These are phyloP conservation scores for Scedosporium boydii DNA, from an alignment of 2,329 filamentous ascomycete species.

Conservation along the genomic window DNA sequence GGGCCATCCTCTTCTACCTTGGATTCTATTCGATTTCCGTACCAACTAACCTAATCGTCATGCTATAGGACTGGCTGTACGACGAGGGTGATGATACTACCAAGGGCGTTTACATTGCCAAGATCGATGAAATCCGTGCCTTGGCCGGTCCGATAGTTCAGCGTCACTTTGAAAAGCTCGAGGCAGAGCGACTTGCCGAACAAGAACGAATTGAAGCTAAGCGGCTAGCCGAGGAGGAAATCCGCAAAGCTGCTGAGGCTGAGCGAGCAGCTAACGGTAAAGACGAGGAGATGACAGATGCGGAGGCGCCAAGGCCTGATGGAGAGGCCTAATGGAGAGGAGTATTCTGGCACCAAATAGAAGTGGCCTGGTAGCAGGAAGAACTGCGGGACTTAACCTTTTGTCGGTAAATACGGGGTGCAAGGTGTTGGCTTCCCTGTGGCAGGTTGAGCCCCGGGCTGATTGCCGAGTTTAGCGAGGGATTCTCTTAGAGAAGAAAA, in stretches of 20 bases:
- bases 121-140: constrained; percentile 90
- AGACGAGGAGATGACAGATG: constrained; percentile 57
- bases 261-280: constrained; percentile 40
- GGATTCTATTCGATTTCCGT: background rate
- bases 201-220: constrained; percentile 72
- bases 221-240: constrained; percentile 50
- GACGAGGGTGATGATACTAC: constrained; percentile 91
- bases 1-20: too few relatives aligned
- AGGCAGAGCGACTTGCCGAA: constrained; percentile 71
- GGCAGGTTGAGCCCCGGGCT: too few relatives aligned
- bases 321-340: constrained; percentile 39
- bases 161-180: constrained; percentile 90
- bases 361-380: constrained; percentile 6
- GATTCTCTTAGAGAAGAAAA: too few relatives aligned
- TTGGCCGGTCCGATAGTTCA: constrained; percentile 86
- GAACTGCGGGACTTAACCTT: too few relatives aligned
- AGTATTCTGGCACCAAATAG: constrained; percentile 28
- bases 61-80: constrained; percentile 87
- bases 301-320: constrained; percentile 43
- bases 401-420: too few relatives aligned
- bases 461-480: too few relatives aligned
- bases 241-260: constrained; percentile 41
- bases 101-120: constrained; percentile 88
- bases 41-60: background rate
- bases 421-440: too few relatives aligned